Evolutionary conservation across 331 rosid species (phyloP), one percentile per base, ranked within the genome.

Genomic region (Spiraea crenata): DNA sequence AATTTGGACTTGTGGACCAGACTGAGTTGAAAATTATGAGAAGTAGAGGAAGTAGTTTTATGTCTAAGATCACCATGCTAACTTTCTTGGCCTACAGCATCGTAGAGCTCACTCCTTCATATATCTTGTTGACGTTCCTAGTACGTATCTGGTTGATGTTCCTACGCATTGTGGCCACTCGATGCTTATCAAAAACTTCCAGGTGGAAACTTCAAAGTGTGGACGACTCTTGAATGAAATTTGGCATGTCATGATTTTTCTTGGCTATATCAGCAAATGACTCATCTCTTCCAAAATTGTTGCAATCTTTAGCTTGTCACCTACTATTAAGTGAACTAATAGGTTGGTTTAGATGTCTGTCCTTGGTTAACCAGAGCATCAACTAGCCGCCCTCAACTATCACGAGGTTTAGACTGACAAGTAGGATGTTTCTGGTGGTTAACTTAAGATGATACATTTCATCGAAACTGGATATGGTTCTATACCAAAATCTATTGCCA

Each of bases 1-100:
- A 62, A 14, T 10, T 73, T 50, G 77, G 40, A 41, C 70, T 16
- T 51, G 13, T 25, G 3, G 63, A 51, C 35, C 35, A 51, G 62
- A 40, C 16, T 35, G 31, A 63, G 55, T 25, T 73, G 4, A 57
- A 50, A 19, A 51, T 51, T 42, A 63, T 54, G 54, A 63, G 49
- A 7, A 73, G 40, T 15, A 73, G 17, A 1, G 16, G 15, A 71
- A 47, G 7, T 3, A 60, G 60, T 20, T 72, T 72, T 20, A 14
- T 4, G 19, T 60, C 17, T 38, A 41, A 60, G 58, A 31, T 42
- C 20, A 25, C 31, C 2, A 56, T 51, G 19, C 16, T 50, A 5
- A n/a, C 40, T 20, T 20, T 25, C 9, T 17, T 35, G 41, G 67
- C 67, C 1, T 61, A 39, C 40, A 25, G 17, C 45, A n/a, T 62